phyloP scores from a whole-genome alignment of 345 rosid genomes.

The Bruguiera sexangula region DNA sequence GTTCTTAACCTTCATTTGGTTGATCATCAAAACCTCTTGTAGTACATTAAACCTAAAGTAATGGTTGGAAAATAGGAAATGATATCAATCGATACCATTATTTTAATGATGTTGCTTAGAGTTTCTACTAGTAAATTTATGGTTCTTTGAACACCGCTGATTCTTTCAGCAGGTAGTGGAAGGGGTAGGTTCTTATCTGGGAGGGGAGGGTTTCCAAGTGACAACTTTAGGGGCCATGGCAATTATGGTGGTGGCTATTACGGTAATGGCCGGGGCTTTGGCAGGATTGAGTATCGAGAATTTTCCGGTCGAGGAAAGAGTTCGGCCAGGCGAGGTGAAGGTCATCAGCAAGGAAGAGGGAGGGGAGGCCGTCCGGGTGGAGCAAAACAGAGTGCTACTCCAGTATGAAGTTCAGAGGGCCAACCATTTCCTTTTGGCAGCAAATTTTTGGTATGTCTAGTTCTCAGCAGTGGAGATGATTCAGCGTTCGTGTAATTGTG shows the following conservation, averaged over 20 bases:
- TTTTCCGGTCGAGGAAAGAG: conserved; percentile 18
- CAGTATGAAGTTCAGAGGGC: conserved; percentile 5
- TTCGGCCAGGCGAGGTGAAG: conserved; percentile 21
- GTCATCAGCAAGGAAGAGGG: conserved; percentile 35
- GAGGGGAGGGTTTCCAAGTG: conserved; percentile 17
- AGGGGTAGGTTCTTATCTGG: conserved; percentile 24
- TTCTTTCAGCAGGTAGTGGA: conserved; percentile 20
- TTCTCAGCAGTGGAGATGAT: not conserved
- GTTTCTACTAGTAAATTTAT: not conserved
- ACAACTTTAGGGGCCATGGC: conserved; percentile 24
- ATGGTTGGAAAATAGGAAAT: not conserved
- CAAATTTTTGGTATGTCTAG: conserved; percentile 10
- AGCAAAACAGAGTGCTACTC: conserved; percentile 5
- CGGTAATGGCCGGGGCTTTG: conserved; percentile 16
- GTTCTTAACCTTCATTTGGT: not conserved
- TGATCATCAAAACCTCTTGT: not conserved
- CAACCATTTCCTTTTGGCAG: conserved; percentile 1
- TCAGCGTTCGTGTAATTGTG: not conserved
- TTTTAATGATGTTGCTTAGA: not conserved
- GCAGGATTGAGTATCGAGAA: conserved; percentile 21
- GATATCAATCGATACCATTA: not conserved
- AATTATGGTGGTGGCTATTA: conserved; percentile 13
- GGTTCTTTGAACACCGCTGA: not conserved
- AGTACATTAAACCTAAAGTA: too few species aligned
- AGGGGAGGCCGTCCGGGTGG: conserved; percentile 31